Base-by-base conservation (phyloP, 441 rosid genomes). In the Capsella rubella region DNA sequence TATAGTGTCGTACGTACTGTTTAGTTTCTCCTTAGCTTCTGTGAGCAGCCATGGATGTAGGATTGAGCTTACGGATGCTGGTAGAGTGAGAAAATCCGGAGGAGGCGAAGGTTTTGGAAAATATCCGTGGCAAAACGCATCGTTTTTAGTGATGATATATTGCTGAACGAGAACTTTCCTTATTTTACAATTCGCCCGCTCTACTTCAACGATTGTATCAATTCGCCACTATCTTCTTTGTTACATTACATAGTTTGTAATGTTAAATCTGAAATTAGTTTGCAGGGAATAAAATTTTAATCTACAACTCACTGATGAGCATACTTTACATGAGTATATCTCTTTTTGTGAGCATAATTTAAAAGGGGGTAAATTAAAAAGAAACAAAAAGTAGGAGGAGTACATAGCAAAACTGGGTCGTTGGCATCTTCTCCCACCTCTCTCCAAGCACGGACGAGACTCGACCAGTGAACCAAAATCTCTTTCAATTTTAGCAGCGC, bases 401-500 rank as follows among this genome's bases (percentile, higher is more conserved):
- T 29, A 28, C 0, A 58, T 39, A 39, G 67, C 72, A 71, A 65
- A 65, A 71, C 27, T n/a, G 18, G 64, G 53, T 66, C 69, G 54
- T 77, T 72, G 73, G 73, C 51, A 37, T 77, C 58, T 66, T 71
- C 64, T 21, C 3, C 56, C 65, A 62, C 75, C 75, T 75, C 75
- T 75, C 72, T 70, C 35, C 3, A 71, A 51, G 57, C 73, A 77
- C 47, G 68, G 50, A 6, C 77, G 77, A 60, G 77, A 71, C 67
- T 71, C 29, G 8, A 65, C 58, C 80, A 71, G 72, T 77, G 76
- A 64, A 71, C 75, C 75, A 69, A 69, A 71, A 28, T 66, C 42
- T 73, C 71, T 78, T 61, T 62, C 66, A 56, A 39, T 40, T 54
- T 43, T 13, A 66, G 34, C 73, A 61, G 16, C 62, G 5, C 35